Percentiles rank a stretch among this genome's conserved stretches.
phyloP scores from a whole-genome alignment of 2,329 filamentous ascomycete species.

The Cladosporium sp. region DNA sequence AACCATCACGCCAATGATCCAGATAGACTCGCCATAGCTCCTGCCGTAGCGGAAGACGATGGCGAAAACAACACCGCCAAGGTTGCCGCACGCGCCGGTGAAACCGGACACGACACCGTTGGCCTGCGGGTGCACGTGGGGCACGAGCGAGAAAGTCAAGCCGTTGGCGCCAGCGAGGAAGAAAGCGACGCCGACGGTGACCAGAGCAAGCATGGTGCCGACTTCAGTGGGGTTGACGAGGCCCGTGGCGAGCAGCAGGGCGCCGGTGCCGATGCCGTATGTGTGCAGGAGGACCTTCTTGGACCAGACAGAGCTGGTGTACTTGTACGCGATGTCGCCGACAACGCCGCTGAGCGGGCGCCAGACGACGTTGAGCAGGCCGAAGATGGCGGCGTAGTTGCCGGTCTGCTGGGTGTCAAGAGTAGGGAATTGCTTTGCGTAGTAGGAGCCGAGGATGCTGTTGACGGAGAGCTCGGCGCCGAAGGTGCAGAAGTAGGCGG shows the following conservation, averaged over 20 bases:
- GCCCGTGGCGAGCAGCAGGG: conserved; percentile 58
- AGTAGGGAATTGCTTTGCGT: conserved; percentile 46
- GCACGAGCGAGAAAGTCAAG: conserved; percentile 77
- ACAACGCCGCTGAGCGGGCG: conserved; percentile 60
- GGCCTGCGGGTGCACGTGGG: conserved; percentile 75
- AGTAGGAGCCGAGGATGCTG: conserved; percentile 55
- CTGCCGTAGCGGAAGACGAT: conserved; percentile 72
- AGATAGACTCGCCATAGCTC: conserved; percentile 64
- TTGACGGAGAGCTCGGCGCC: conserved; percentile 57
- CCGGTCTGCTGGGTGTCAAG: conserved; percentile 51
- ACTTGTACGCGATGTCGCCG: conserved; percentile 50
- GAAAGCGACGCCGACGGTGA: conserved; percentile 69
- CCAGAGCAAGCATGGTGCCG: conserved; percentile 65
- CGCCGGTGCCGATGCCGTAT: conserved; percentile 51
- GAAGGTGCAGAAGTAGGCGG: conserved; percentile 56
- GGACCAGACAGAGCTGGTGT: conserved; percentile 49
- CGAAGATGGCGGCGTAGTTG: conserved; percentile 66
- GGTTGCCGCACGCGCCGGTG: conserved; percentile 72
- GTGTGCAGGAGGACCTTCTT: conserved; percentile 59
- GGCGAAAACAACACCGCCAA: conserved; percentile 79
- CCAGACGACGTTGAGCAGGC: conserved; percentile 63
- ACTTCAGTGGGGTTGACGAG: conserved; percentile 55
- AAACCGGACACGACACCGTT: conserved; percentile 75
- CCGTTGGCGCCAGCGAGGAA: conserved; percentile 84
- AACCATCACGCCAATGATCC: conserved; percentile 74